Evolutionary conservation across 139 green algal genomes (phyloP).

Genomic region (Tetradesmus lagerheimii): DNA sequence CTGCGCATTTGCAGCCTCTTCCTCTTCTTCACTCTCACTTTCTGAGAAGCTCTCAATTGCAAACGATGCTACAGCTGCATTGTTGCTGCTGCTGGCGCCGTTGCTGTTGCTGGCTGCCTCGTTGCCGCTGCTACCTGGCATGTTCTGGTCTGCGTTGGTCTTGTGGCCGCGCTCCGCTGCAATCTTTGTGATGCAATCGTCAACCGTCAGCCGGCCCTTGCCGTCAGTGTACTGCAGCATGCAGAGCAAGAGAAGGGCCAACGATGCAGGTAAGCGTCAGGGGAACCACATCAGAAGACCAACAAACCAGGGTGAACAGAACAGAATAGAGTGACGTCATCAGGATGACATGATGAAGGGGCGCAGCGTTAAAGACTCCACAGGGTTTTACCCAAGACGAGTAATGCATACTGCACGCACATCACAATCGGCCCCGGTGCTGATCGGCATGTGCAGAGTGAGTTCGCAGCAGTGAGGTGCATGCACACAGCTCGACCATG

Average conservation of each 20-base stretch:
- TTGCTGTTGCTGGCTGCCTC: not conserved
- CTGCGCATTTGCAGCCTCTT: not conserved
- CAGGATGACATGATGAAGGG: too few species aligned
- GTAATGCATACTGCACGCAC: too few species aligned
- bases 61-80: slow-evolving; percentile 19
- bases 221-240: slow-evolving; percentile 6
- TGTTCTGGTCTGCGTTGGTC: not conserved
- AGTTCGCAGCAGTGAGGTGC: not conserved
- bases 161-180: slow-evolving; percentile 36
- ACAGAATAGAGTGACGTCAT: too few species aligned
- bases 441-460: not conserved
- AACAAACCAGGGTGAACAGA: too few species aligned
- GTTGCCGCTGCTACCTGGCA: not conserved
- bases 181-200: slow-evolving; percentile 12
- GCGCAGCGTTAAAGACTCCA: too few species aligned
- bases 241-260: not conserved
- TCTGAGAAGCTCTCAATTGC: slow-evolving; percentile 32
- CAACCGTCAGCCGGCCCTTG: not conserved
- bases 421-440: too few species aligned
- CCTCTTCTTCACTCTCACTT: not conserved
- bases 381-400: too few species aligned
- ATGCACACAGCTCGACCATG: not conserved
- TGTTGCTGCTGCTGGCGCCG: not conserved
- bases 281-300: too few species aligned
- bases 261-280: too few species aligned